A percentile compares a stretch with the other conserved stretches of the same genome.
phyloP scores from a whole-genome alignment of 1,284 basidiomycete genomes.

The Takashimella koratensis region DNA sequence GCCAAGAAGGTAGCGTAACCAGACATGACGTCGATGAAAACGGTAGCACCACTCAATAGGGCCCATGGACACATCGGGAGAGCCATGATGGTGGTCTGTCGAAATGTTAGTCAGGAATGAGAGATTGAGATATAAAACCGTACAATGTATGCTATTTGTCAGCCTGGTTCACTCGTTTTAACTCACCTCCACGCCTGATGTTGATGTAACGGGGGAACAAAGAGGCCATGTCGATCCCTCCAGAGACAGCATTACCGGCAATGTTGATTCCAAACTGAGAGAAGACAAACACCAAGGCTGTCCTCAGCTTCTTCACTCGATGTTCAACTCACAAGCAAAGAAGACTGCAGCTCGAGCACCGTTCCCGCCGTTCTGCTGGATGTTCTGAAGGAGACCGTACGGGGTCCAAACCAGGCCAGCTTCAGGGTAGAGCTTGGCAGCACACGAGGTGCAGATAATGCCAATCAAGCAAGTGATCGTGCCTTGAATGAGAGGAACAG shows the following conservation, averaged over 20 bases:
- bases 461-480: conserved; percentile 46
- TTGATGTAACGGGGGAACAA: conserved; percentile 50
- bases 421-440: conserved; percentile 41
- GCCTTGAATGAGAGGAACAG: conserved; percentile 41
- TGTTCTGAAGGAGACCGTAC: conserved; percentile 41
- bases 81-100: conserved; percentile 30
- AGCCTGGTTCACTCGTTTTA: neutral
- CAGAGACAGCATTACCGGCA: conserved; percentile 43
- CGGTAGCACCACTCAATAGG: conserved; percentile 37
- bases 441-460: conserved; percentile 46
- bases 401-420: conserved; percentile 45
- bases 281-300: conserved; percentile 41
- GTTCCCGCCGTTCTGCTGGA: conserved; percentile 34
- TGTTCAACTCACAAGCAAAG: conserved; percentile 35
- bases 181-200: conserved; percentile 44
- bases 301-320: no score
- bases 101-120: neutral
- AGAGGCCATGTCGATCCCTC: conserved; percentile 48
- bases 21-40: conserved; percentile 41
- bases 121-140: no score
- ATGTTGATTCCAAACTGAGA: conserved; percentile 49
- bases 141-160: conserved; percentile 8
- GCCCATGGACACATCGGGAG: conserved; percentile 47
- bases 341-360: conserved; percentile 48
- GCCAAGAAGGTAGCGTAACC: conserved; percentile 48